These are phyloP conservation scores for Clarkia xantiana DNA, from an alignment of 345 rosid species.

Conservation along the genomic window DNA sequence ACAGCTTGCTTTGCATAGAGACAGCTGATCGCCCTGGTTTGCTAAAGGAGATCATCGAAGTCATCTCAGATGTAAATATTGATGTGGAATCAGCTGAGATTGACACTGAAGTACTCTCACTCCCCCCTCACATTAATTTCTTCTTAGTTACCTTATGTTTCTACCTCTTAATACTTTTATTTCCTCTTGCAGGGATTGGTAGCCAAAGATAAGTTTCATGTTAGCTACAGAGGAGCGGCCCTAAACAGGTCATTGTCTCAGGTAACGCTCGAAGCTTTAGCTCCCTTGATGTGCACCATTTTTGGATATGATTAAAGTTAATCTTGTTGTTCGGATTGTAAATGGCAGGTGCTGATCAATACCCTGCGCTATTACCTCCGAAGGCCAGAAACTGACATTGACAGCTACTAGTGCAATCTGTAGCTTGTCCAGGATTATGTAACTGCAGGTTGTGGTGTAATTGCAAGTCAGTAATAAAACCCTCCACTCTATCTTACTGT, in stretches of 20 bases:
- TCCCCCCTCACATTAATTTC: neutral
- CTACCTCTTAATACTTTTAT: slow-evolving; percentile 1
- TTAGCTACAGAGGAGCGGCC: slow-evolving; percentile 87
- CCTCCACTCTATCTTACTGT: no score
- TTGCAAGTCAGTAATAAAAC: no score
- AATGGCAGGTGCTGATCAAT: slow-evolving; percentile 58
- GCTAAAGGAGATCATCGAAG: slow-evolving; percentile 69
- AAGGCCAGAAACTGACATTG: slow-evolving; percentile 83
- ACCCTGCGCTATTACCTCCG: slow-evolving; percentile 79
- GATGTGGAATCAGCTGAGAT: slow-evolving; percentile 89
- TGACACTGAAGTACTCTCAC: slow-evolving; percentile 62
- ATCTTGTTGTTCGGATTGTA: neutral
- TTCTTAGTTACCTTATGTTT: neutral
- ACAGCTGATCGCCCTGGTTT: slow-evolving; percentile 96
- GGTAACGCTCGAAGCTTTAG: slow-evolving; percentile 24
- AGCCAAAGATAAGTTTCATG: slow-evolving; percentile 88
- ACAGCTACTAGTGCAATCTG: slow-evolving; percentile 38
- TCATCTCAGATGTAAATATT: slow-evolving; percentile 66
- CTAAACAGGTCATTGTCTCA: slow-evolving; percentile 55
- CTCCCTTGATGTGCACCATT: neutral
- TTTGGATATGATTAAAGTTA: neutral
- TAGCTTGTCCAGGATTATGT: no score
- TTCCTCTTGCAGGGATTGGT: slow-evolving; percentile 49
- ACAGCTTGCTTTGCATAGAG: slow-evolving; percentile 73
- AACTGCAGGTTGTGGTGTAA: no score